Conservation (phyloP, 441 rosid species). For the Gossypium trilobum region DNA sequence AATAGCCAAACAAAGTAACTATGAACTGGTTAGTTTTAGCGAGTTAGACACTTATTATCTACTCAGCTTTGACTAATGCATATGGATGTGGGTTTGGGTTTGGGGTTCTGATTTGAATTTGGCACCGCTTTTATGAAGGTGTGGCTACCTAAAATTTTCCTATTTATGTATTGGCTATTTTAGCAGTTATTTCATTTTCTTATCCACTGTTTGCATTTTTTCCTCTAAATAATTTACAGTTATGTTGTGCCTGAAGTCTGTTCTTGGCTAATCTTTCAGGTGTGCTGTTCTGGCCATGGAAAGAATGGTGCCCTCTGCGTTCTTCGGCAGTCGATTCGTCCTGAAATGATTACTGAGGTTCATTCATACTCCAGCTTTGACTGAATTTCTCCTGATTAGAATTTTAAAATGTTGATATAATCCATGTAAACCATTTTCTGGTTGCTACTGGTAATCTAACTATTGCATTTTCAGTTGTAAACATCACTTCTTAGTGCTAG, state of each 20-base stretch:
- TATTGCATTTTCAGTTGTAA: background rate
- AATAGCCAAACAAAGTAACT: conserved; percentile 94
- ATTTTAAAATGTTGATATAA: background rate
- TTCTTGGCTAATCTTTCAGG: conserved; percentile 37
- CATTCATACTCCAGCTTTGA: conserved; percentile 16
- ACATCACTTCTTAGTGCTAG: background rate
- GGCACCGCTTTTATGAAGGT: background rate
- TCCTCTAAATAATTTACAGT: background rate
- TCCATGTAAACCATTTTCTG: background rate
- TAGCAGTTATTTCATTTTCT: background rate
- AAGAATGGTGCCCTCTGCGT: conserved; percentile 85
- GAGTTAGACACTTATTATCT: background rate
- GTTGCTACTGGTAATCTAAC: background rate
- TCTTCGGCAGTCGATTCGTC: conserved; percentile 94
- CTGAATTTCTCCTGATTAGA: conserved; percentile 5
- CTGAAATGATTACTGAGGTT: conserved; percentile 97
- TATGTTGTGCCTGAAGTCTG: conserved; percentile 5
- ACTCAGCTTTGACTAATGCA: background rate
- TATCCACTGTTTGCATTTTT: conserved; percentile 7
- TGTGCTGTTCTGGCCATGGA: conserved; percentile 99
- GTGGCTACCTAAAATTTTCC: background rate
- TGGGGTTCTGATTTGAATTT: conserved; percentile 1
- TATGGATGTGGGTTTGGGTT: background rate
- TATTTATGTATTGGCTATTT: background rate
- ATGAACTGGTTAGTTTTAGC: conserved; percentile 77